Conservation (phyloP, 805 yeast genomes). For the Wickerhamomyces bovis region DNA sequence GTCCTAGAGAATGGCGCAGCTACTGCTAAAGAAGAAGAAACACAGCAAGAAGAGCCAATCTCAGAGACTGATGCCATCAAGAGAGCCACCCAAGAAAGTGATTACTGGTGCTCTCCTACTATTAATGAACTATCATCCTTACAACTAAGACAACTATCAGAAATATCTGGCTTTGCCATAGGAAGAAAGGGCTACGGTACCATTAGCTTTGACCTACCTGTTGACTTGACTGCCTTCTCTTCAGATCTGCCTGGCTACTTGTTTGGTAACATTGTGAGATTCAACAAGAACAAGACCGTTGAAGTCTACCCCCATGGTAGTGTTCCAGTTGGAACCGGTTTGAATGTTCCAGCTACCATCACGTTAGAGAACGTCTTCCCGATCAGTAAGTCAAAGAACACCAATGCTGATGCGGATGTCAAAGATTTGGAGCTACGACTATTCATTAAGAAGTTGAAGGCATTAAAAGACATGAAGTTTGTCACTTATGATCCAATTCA, state of each 20-base stretch:
- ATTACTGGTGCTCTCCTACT: constrained; percentile 72
- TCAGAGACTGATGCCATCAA: constrained; percentile 2
- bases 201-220: constrained; percentile 58
- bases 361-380: constrained; percentile 61
- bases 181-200: constrained; percentile 69
- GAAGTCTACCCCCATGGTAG: constrained; percentile 62
- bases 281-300: constrained; percentile 43
- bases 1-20: background rate
- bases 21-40: background rate
- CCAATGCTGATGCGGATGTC: constrained; percentile 18
- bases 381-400: constrained; percentile 19
- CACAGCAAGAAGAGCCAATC: constrained; percentile 1
- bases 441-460: constrained; percentile 45
- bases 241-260: constrained; percentile 28
- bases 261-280: constrained; percentile 38
- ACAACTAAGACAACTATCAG: constrained; percentile 41
- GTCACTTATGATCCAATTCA: constrained; percentile 72
- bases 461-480: constrained; percentile 66
- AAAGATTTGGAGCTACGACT: constrained; percentile 37
- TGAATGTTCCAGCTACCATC: constrained; percentile 73
- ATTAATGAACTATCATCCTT: constrained; percentile 40
- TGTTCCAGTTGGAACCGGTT: constrained; percentile 61
- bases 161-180: constrained; percentile 56
- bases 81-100: constrained; percentile 20
- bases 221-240: constrained; percentile 55